Conservation (phyloP, 176 grass and related monocot species). For the Urochloa ruziziensis region DNA sequence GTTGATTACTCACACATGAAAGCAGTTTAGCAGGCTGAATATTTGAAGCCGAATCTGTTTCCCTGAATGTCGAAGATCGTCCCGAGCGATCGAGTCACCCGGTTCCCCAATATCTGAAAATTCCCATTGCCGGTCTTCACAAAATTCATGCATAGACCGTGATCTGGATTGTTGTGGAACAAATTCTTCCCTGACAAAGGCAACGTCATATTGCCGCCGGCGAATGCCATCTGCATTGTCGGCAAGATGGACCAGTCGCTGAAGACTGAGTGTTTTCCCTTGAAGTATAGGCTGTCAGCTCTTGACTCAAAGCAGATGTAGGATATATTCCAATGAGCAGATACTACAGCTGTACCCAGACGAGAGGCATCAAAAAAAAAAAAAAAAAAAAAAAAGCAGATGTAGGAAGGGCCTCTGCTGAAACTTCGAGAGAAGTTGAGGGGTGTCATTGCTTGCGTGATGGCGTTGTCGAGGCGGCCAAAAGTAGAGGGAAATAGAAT, state of each 20-base stretch:
- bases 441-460: not conserved
- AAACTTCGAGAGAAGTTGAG: not conserved
- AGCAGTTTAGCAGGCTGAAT: not conserved
- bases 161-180: not conserved
- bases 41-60: not conserved
- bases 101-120: not conserved
- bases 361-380: no score
- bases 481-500: not conserved
- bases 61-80: not conserved
- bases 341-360: no score
- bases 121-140: no score
- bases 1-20: not conserved
- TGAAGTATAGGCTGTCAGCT: not conserved
- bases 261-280: no score
- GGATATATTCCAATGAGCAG: no score
- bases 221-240: not conserved
- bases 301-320: not conserved
- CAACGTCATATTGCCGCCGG: not conserved
- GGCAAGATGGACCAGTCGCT: not conserved
- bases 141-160: not conserved
- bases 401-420: rapidly evolving
- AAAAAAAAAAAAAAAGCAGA: no score
- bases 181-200: not conserved
- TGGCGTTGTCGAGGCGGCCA: not conserved
- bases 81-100: not conserved